phyloP scores from a whole-genome alignment of 805 yeast species.

The Candida incommunis region DNA sequence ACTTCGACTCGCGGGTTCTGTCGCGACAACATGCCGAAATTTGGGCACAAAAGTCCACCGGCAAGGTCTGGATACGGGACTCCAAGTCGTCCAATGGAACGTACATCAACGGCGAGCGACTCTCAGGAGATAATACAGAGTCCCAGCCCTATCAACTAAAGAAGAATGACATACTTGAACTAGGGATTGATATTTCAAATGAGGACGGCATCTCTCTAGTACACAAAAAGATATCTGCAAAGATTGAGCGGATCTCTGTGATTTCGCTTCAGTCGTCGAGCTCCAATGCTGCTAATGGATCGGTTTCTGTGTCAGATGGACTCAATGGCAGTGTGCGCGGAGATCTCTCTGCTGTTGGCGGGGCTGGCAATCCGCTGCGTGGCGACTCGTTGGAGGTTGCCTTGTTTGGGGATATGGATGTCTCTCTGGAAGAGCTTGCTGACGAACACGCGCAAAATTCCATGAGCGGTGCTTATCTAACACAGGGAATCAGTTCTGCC shows the following conservation, averaged over 20 bases:
- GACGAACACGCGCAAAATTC: constrained; percentile 15
- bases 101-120: constrained; percentile 63
- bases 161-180: constrained; percentile 76
- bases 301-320: too few species aligned
- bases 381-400: constrained; percentile 16
- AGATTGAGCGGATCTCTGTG: constrained; percentile 58
- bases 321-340: neutral
- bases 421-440: constrained; percentile 16
- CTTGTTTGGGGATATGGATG: constrained; percentile 17
- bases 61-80: constrained; percentile 66
- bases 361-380: too few species aligned
- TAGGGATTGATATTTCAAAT: constrained; percentile 70
- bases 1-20: constrained; percentile 84
- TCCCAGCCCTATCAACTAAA: constrained; percentile 42
- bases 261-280: constrained; percentile 25
- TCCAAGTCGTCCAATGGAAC: constrained; percentile 91
- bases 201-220: constrained; percentile 37
- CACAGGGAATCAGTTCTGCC: constrained; percentile 11
- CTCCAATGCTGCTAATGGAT: neutral
- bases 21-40: constrained; percentile 90
- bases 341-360: neutral
- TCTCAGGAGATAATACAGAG: constrained; percentile 44
- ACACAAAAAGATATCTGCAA: constrained; percentile 79
- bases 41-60: constrained; percentile 50
- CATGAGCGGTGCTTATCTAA: constrained; percentile 16